A percentile compares a stretch with the other conserved stretches of the same genome.
phyloP scores from a whole-genome alignment of 2,329 filamentous ascomycete species.

The Colletotrichum sp. region DNA sequence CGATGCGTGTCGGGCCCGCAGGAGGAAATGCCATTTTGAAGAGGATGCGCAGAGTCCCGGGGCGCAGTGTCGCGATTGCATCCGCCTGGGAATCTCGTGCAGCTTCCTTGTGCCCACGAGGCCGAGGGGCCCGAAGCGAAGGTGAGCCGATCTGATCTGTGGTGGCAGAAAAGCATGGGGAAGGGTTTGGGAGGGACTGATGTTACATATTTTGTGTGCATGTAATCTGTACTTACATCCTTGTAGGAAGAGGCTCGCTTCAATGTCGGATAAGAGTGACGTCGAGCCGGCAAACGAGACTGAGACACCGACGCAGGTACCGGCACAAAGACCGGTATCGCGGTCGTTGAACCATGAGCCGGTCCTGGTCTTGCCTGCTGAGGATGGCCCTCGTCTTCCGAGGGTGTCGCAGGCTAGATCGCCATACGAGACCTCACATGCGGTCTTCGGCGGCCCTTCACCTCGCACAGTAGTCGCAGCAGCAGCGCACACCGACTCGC shows the following conservation, averaged over 20 bases:
- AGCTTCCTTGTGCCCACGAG: conserved; percentile 27
- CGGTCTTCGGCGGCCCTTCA: neutral
- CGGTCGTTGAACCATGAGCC: neutral
- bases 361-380: neutral
- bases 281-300: neutral
- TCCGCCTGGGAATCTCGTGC: conserved; percentile 23
- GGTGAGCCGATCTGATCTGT: conserved; percentile 15
- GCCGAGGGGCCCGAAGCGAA: conserved; percentile 26
- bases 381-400: neutral
- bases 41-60: neutral
- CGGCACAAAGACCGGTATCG: neutral
- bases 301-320: neutral
- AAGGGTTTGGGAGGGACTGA: neutral
- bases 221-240: neutral
- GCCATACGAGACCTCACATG: neutral
- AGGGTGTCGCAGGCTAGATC: neutral
- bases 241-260: conserved; percentile 9
- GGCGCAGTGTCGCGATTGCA: conserved; percentile 21
- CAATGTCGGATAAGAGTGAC: conserved; percentile 6
- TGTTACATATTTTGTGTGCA: neutral
- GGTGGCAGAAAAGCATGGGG: neutral
- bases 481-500: neutral
- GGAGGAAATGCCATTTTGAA: conserved; percentile 26
- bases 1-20: conserved; percentile 26
- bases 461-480: neutral